Conservation (phyloP, 345 rosid genomes). For the Turnera subulata region DNA sequence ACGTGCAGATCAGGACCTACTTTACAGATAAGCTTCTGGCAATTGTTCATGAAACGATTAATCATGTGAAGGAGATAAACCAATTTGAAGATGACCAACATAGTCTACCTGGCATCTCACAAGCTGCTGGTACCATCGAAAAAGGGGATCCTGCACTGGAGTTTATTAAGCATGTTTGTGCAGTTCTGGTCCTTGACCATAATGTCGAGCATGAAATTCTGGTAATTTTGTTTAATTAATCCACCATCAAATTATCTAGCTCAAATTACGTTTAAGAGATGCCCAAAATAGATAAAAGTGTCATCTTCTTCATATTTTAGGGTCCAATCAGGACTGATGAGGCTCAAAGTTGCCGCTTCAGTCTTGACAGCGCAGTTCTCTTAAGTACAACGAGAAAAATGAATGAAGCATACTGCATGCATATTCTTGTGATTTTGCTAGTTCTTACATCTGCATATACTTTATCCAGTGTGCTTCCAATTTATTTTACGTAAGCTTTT, state of each 20-base stretch:
- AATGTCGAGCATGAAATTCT: constrained; percentile 80
- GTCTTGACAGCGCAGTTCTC: no score
- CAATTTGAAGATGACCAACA: constrained; percentile 31
- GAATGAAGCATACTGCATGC: not conserved
- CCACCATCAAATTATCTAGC: not conserved
- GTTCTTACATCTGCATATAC: no score
- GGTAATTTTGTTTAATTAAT: constrained; percentile 37
- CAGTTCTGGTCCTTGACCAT: constrained; percentile 81
- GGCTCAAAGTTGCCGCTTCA: no score
- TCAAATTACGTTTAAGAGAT: not conserved
- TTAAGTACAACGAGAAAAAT: no score
- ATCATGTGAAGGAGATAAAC: constrained; percentile 48
- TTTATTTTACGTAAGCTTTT: no score
- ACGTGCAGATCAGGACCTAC: constrained; percentile 56
- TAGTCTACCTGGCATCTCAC: constrained; percentile 20
- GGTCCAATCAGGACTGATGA: no score
- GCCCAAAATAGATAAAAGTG: no score
- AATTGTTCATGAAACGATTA: constrained; percentile 55
- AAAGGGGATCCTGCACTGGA: constrained; percentile 67
- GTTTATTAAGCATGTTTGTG: constrained; percentile 72
- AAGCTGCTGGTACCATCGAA: constrained; percentile 22
- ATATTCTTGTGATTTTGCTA: not conserved
- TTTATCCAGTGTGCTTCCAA: no score
- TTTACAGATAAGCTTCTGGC: constrained; percentile 66
- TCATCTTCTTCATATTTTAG: no score